Base-by-base conservation (phyloP, 2,329 filamentous ascomycete species). In the Pyricularia pennisetigena region DNA sequence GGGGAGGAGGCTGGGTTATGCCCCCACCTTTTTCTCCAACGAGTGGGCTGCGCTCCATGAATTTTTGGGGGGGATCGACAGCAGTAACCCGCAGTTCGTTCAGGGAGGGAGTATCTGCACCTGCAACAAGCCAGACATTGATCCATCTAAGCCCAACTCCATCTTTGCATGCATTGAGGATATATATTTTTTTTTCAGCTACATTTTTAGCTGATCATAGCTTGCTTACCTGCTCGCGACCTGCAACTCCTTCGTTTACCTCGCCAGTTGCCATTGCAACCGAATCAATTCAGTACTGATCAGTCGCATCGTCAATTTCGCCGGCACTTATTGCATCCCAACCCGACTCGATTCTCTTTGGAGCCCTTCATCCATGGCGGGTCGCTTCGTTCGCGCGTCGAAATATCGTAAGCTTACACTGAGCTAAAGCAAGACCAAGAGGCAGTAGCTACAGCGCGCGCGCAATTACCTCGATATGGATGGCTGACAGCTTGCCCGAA, bases 381-480 rank as follows among this genome's bases (percentile, higher is more conserved):
- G 85, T 77, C 86, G 87, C 77, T 89, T 89, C 77, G 87, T 89
- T 78, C 84, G 87, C 79, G 83, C 86, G 79, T 89, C 87, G 78
- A 89, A 89, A 76, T 89, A 88, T 80, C 86, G 87, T 89, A 82
- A 76, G 86, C 69, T 69, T 68, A 23, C 10, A n/a, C 14, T 23
- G 24, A 61, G 24, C 24, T 23, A 23, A 14, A 61, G 26, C 12
- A n/a, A 61, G 5, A 61, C 10, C 9, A 26, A 61, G 57, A 61
- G 24, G 64, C n/a, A 32, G 7, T 8, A 9, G 64, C 28, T 30
- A 10, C 64, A 23, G 30, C 32, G 28, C 10, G 30, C 32, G 28
- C 10, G 12, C 63, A 30, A 24, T 16, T 4, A 8, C 30, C 10
- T 26, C n/a, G 30, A 41, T n/a, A n/a, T 16, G 30, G 7, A 32